Evolutionary conservation across 2,329 filamentous ascomycete species (phyloP).

Genomic region (Sporothrix pseudoabietina): DNA sequence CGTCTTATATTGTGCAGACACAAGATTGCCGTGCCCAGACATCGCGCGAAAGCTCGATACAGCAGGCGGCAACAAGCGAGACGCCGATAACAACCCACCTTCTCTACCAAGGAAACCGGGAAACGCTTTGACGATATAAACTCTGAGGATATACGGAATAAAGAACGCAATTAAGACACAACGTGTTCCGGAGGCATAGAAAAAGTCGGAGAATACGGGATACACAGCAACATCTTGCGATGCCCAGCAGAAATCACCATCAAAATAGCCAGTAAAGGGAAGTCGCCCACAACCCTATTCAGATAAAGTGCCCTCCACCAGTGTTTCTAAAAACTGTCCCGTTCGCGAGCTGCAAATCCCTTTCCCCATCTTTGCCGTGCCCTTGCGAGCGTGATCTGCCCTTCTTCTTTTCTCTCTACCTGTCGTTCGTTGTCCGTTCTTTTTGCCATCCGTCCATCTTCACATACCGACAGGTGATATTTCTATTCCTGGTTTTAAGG

Average conservation of each 20-base stretch:
- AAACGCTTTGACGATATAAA: neutral
- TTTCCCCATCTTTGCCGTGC: neutral
- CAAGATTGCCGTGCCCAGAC: neutral
- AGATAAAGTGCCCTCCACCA: constrained; percentile 26
- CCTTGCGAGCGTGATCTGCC: neutral
- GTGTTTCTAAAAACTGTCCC: constrained; percentile 26
- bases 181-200: constrained; percentile 1
- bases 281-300: constrained; percentile 1
- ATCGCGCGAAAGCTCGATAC: neutral
- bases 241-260: neutral
- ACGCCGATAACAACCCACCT: constrained; percentile 1
- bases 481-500: constrained; percentile 28
- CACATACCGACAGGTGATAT: neutral
- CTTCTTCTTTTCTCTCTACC: neutral
- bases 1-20: neutral
- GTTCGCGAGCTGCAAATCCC: neutral
- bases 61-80: constrained; percentile 1
- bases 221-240: neutral
- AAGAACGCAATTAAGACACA: neutral
- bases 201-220: neutral
- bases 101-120: neutral
- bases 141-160: neutral
- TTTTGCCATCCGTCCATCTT: neutral
- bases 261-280: neutral
- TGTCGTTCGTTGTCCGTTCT: neutral